A percentile compares a stretch with the other conserved stretches of the same genome.
These are phyloP conservation scores for Rhodotorula sp. DNA, from an alignment of 1,284 basidiomycete genomes.

Conservation along the genomic window DNA sequence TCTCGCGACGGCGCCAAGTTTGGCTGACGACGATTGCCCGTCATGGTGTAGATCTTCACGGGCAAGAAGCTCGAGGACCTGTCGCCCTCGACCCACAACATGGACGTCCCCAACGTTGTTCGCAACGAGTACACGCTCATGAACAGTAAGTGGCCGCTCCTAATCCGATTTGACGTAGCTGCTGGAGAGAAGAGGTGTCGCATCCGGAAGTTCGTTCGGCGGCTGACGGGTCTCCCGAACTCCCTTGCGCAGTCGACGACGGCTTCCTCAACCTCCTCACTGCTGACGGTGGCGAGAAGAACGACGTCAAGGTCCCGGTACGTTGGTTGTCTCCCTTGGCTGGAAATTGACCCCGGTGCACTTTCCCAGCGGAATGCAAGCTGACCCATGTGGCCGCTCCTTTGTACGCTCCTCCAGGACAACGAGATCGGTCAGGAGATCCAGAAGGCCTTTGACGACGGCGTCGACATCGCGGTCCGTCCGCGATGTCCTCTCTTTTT, in stretches of 20 bases:
- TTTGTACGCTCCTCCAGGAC: slow-evolving; percentile 53
- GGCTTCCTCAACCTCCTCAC: slow-evolving; percentile 93
- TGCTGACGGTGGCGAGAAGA: slow-evolving; percentile 78
- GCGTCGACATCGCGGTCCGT: slow-evolving; percentile 70
- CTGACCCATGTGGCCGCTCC: not conserved
- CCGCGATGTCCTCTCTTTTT: slow-evolving; percentile 63
- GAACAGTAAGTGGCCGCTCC: slow-evolving; percentile 48
- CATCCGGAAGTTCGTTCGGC: too few species aligned
- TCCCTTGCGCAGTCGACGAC: slow-evolving; percentile 44
- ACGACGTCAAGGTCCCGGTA: slow-evolving; percentile 86
- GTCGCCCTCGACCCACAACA: slow-evolving; percentile 96
- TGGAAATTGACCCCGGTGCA: too few species aligned
- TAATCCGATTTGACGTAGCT: too few species aligned
- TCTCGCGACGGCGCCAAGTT: not conserved
- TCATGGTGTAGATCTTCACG: slow-evolving; percentile 76
- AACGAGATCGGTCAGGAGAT: slow-evolving; percentile 78
- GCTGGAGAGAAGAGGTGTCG: too few species aligned
- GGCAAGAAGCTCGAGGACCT: slow-evolving; percentile 97
- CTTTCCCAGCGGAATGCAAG: too few species aligned
- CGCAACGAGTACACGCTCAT: slow-evolving; percentile 93
- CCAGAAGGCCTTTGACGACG: slow-evolving; percentile 70
- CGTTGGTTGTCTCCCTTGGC: not conserved
- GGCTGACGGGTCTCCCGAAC: too few species aligned
- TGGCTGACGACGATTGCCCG: not conserved
- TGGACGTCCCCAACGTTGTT: slow-evolving; percentile 94